These are phyloP conservation scores for Botrytis paeoniae DNA, from an alignment of 2,329 filamentous ascomycete genomes.

Conservation along the genomic window DNA sequence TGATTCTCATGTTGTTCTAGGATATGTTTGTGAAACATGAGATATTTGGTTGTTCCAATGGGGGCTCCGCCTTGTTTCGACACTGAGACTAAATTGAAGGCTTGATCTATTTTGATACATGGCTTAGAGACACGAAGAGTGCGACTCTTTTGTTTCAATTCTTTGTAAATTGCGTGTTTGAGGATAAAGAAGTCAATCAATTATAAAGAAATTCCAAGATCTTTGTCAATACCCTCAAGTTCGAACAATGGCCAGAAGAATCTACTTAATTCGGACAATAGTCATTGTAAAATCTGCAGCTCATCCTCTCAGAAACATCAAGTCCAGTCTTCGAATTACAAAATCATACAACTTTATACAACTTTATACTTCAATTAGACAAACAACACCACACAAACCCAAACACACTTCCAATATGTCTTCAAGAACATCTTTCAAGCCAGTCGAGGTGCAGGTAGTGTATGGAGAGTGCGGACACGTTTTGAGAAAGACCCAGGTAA, in stretches of 20 bases:
- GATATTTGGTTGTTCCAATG: not conserved
- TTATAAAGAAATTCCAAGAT: not conserved
- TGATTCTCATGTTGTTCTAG: not conserved
- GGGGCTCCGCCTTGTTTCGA: not conserved
- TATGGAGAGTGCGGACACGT: not conserved
- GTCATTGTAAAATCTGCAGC: not conserved
- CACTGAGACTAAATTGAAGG: not conserved
- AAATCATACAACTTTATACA: not conserved
- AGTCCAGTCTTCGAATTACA: not conserved
- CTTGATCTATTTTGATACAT: not conserved
- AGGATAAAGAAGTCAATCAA: not conserved
- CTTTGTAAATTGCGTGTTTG: not conserved
- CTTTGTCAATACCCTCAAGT: not conserved
- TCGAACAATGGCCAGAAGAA: not conserved
- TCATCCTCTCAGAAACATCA: not conserved
- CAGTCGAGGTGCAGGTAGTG: not conserved
- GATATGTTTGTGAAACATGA: not conserved
- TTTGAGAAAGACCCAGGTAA: not conserved
- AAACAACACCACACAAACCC: not conserved
- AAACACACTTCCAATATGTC: not conserved
- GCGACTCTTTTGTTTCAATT: not conserved
- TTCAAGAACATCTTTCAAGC: constrained; percentile 1
- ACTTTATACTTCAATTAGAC: not conserved
- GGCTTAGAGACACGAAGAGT: not conserved
- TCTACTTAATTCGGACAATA: constrained; percentile 10